Evolutionary conservation across 2,329 filamentous ascomycete species (phyloP).

Genomic region (Venturia aucupariae): DNA sequence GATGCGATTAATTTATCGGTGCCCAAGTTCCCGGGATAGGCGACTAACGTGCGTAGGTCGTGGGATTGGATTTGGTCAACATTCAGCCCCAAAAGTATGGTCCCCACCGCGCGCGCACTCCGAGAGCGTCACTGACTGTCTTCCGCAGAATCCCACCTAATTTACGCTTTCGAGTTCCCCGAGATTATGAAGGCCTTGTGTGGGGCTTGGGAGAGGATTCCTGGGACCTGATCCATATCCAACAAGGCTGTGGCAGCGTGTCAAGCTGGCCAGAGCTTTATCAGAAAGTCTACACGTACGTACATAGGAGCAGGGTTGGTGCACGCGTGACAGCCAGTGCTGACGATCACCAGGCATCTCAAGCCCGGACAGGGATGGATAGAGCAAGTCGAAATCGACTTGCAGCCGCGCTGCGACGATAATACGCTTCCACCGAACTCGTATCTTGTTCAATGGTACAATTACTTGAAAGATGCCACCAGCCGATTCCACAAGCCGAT

Average conservation of each 20-base stretch:
- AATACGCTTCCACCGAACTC: constrained; percentile 49
- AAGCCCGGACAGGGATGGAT: constrained; percentile 65
- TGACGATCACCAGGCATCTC: constrained; percentile 50
- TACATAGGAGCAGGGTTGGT: constrained; percentile 14
- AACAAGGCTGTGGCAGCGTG: constrained; percentile 70
- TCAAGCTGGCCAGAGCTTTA: constrained; percentile 68
- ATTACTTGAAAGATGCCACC: constrained; percentile 59
- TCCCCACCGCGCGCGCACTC: background rate
- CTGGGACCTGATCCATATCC: constrained; percentile 77
- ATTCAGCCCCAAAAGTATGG: constrained; percentile 50
- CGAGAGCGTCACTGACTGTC: constrained; percentile 15
- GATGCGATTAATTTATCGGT: constrained; percentile 11
- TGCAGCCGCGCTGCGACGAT: constrained; percentile 63
- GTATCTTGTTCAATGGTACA: constrained; percentile 58
- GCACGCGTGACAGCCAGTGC: constrained; percentile 4
- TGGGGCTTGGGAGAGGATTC: constrained; percentile 61
- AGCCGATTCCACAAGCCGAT: constrained; percentile 56
- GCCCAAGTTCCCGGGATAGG: constrained; percentile 22
- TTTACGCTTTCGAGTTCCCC: constrained; percentile 54
- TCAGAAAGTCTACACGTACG: constrained; percentile 56
- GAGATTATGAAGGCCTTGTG: constrained; percentile 62
- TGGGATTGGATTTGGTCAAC: constrained; percentile 52
- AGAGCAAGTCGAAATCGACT: constrained; percentile 87
- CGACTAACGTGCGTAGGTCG: constrained; percentile 31
- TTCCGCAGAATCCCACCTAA: constrained; percentile 58